Evolutionary conservation across 176 grass and related monocot genomes (phyloP).

Genomic region (Zea luxurians): DNA sequence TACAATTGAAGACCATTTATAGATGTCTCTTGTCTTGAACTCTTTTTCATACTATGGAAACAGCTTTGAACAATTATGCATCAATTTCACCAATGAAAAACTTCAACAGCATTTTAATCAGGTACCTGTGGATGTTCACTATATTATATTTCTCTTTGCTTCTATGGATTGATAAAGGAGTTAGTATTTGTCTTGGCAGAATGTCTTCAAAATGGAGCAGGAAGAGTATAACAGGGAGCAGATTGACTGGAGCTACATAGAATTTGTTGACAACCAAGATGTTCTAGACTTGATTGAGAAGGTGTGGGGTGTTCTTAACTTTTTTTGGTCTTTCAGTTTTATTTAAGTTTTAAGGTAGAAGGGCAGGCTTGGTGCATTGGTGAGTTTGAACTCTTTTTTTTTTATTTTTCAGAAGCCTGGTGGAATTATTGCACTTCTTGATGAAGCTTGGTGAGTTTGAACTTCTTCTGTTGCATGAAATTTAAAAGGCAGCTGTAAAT

Average conservation of each 20-base stretch:
- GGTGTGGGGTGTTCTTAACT: slow-evolving; percentile 36
- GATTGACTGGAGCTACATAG: slow-evolving; percentile 94
- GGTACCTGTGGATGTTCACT: slow-evolving; percentile 45
- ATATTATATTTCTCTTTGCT: slow-evolving; percentile 22
- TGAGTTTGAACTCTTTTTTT: background rate
- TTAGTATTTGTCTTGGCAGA: slow-evolving; percentile 53
- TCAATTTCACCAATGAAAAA: slow-evolving; percentile 97
- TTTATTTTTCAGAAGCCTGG: slow-evolving; percentile 80
- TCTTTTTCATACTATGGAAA: slow-evolving; percentile 47
- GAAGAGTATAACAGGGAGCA: slow-evolving; percentile 89
- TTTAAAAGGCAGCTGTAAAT: slow-evolving; percentile 16
- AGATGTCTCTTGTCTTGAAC: slow-evolving; percentile 31
- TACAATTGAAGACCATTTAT: slow-evolving; percentile 30
- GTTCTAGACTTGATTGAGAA: slow-evolving; percentile 90
- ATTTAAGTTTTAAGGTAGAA: background rate
- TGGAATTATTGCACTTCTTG: slow-evolving; percentile 82
- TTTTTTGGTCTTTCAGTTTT: slow-evolving; percentile 4
- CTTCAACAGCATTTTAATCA: slow-evolving; percentile 96
- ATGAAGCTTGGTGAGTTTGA: slow-evolving; percentile 84
- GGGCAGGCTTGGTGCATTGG: too few species aligned
- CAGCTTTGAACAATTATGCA: slow-evolving; percentile 96
- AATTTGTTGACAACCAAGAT: slow-evolving; percentile 96
- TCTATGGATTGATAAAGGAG: slow-evolving; percentile 39
- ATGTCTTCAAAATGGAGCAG: slow-evolving; percentile 98
- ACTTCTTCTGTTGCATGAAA: slow-evolving; percentile 33